phyloP scores from a whole-genome alignment of 2,329 filamentous ascomycete species.

The Podosphaera aphanis region DNA sequence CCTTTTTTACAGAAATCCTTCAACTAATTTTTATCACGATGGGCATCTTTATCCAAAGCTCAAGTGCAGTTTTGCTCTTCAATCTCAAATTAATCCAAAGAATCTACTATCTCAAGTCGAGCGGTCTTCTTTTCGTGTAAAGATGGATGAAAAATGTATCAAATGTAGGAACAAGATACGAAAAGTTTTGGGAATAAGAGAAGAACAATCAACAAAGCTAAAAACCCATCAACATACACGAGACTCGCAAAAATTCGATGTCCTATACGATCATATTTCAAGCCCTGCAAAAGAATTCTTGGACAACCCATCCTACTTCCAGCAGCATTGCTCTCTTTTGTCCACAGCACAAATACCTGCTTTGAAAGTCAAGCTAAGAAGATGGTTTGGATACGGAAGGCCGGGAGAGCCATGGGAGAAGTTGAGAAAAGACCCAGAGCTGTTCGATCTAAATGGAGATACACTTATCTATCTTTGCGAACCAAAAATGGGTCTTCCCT shows the following conservation, averaged over 20 bases:
- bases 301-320: slow-evolving; percentile 17
- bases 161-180: slow-evolving; percentile 27
- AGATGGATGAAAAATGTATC: slow-evolving; percentile 32
- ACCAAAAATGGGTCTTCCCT: not conserved
- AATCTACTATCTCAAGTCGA: slow-evolving; percentile 26
- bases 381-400: slow-evolving; percentile 28
- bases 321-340: slow-evolving; percentile 20
- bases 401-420: slow-evolving; percentile 31
- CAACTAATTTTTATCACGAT: slow-evolving; percentile 2
- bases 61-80: slow-evolving; percentile 7
- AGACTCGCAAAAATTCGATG: slow-evolving; percentile 6
- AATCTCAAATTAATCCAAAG: slow-evolving; percentile 6
- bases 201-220: slow-evolving; percentile 15
- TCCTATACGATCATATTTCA: slow-evolving; percentile 1
- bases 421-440: slow-evolving; percentile 32
- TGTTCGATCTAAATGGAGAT: slow-evolving; percentile 38
- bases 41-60: slow-evolving; percentile 2
- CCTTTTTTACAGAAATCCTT: not conserved
- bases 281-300: slow-evolving; percentile 1
- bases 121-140: slow-evolving; percentile 27
- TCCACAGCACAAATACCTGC: slow-evolving; percentile 17
- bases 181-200: slow-evolving; percentile 27
- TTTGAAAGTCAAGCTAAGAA: slow-evolving; percentile 18
- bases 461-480: slow-evolving; percentile 29
- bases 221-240: slow-evolving; percentile 4